Base-by-base conservation (phyloP, 2,329 filamentous ascomycete species). In the Myriosclerotinia curreyana region DNA sequence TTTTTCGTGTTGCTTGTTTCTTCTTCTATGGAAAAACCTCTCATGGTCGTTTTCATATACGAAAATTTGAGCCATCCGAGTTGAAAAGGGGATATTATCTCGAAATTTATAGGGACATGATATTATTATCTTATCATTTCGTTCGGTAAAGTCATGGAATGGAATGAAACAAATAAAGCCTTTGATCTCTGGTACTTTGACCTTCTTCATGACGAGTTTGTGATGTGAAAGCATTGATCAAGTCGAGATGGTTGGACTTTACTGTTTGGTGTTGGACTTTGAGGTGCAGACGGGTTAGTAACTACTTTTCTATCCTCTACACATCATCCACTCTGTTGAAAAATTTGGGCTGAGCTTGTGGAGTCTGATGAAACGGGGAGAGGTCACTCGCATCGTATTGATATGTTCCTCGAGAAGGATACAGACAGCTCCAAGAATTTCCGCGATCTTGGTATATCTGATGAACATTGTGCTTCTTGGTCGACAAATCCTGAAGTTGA, bases 161-260 rank as follows among this genome's bases (percentile, higher is more conserved):
- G 28, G 28, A 12, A 9, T 34, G 28, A 20, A 12, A 9, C 22
- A 17, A 46, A 34, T 36, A 28, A 12, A 58, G 4, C 28, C 17
- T 31, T n/a, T 11, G 20, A 17, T 15, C 22, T 22, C 40, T 17
- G 31, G 7, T 34, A 40, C 42, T 58, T 58, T 22, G 54, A 48
- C 28, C 54, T 48, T 20, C 14, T 7, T 34, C 17, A 15, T n/a
- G 28, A 36, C 20, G 5, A 22, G 20, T 22, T 46, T 20, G 28
- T 58, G 28, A 46, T 4, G 17, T 58, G 54, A 22, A 58, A 12
- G 54, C 54, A 46, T 58, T 58, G 28, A 17, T n/a, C 22, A 34
- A 34, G 14, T 58, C 5, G 42, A n/a, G 15, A 46, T 11, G 28
- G 54, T 56, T 40, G 54, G 42, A 20, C 28, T 31, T 31, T 31